phyloP scores from a whole-genome alignment of 768 basidiomycete genomes.

The Amanita brunnescens region DNA sequence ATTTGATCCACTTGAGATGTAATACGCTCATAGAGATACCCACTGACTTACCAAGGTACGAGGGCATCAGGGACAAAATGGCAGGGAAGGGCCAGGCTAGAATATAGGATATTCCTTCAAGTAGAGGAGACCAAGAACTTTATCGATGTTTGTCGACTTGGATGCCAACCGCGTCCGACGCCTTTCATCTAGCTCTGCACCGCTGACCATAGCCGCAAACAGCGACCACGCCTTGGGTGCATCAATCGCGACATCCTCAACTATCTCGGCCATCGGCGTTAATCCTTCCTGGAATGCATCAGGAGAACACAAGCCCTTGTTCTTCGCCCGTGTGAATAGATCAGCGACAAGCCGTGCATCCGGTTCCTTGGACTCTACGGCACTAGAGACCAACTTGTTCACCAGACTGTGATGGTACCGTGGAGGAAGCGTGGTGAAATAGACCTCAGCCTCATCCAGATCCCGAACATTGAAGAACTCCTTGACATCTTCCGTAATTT shows the following conservation, averaged over 20 bases:
- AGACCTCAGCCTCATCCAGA: constrained; percentile 80
- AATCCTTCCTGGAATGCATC: constrained; percentile 73
- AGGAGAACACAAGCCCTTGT: constrained; percentile 49
- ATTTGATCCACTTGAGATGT: no score
- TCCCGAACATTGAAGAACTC: constrained; percentile 84
- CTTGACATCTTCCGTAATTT: constrained; percentile 74
- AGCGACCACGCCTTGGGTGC: constrained; percentile 78
- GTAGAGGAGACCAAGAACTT: no score
- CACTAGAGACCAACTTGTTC: constrained; percentile 63
- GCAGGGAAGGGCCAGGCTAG: no score
- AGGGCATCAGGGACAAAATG: no score
- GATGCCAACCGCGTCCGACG: constrained; percentile 44
- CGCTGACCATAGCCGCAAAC: constrained; percentile 68
- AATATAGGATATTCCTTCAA: no score
- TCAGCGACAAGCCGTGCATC: constrained; percentile 73
- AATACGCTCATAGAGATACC: no score
- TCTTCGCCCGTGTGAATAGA: constrained; percentile 56
- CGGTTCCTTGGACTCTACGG: constrained; percentile 74
- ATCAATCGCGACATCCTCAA: constrained; percentile 88
- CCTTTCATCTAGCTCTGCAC: constrained; percentile 57
- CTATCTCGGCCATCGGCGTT: constrained; percentile 53
- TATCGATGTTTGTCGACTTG: no score
- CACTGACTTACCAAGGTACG: no score
- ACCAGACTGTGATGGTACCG: constrained; percentile 59
- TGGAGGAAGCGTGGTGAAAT: constrained; percentile 68